Evolutionary conservation across 2,329 filamentous ascomycete genomes (phyloP).

Genomic region (Aspergillus pseudoviridinutans): DNA sequence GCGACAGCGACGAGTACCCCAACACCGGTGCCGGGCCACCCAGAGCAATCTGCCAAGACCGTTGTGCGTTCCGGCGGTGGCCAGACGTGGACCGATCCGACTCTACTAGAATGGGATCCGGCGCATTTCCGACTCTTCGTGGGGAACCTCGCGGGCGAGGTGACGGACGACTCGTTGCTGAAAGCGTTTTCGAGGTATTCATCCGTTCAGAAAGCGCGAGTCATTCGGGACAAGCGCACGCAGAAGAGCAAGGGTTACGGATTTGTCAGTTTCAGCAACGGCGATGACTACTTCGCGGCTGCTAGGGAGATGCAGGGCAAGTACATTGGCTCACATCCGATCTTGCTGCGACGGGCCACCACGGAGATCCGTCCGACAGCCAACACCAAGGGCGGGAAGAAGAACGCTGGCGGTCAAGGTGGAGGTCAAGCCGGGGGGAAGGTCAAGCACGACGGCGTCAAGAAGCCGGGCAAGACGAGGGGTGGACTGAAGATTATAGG

Average conservation of each 20-base stretch:
- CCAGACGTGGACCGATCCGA: conserved; percentile 84
- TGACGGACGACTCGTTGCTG: conserved; percentile 89
- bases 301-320: conserved; percentile 98
- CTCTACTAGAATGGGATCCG: conserved; percentile 92
- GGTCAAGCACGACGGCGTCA: conserved; percentile 42
- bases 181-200: conserved; percentile 90
- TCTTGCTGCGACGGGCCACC: conserved; percentile 79
- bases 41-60: conserved; percentile 63
- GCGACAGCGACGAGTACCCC: conserved; percentile 35
- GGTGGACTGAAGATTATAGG: conserved; percentile 44
- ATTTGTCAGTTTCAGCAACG: conserved; percentile 92
- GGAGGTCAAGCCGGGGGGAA: conserved; percentile 38
- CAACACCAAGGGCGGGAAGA: conserved; percentile 63
- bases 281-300: conserved; percentile 93
- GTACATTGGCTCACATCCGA: conserved; percentile 96
- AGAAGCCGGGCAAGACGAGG: conserved; percentile 45
- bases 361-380: conserved; percentile 81
- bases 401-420: conserved; percentile 31
- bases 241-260: conserved; percentile 96
- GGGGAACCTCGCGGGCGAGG: conserved; percentile 93
- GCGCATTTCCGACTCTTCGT: conserved; percentile 92
- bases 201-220: conserved; percentile 86
- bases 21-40: conserved; percentile 41
- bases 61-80: conserved; percentile 86
- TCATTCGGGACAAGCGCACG: conserved; percentile 91